Evolutionary conservation across 345 rosid species (phyloP), one percentile per base, ranked within the genome.

Genomic region (Turnera subulata): DNA sequence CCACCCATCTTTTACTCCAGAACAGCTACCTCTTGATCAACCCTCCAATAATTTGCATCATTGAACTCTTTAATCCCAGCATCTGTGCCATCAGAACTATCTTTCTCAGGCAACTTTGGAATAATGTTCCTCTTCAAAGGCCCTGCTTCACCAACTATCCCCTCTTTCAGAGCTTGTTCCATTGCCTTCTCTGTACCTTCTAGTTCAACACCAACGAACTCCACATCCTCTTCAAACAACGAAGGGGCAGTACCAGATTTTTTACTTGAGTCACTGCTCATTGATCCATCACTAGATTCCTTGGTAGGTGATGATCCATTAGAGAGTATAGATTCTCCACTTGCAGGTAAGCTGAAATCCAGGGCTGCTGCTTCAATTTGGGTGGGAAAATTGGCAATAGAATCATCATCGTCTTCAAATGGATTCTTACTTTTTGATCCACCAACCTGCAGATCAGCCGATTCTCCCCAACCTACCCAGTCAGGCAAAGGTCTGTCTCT

Each of bases 131-230:
- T 78, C 73, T 84, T 93, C 64, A 93, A 50, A 3, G 94, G 94
- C 50, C 90, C 97, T 5, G 97, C 97, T 71, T 89, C 99, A 39
- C 95, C 96, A 17, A 89, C 97, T 40, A 89, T 93, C 39, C 96
- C 97, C 69, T 93, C 90, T 72, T 86, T 89, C 20, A 85, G 81
- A 53, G 96, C 96, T 56, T 84, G 95, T 9, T 89, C 95, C 97
- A 87, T 93, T 47, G 97, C 97, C 78, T 84, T 87, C 79, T 85
- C 95, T 1, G 95, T 84, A 17, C 96, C 96, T 81, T 87, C 90
- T 46, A 79, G 52, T 68, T 89, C 97, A 53, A 89, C 90, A 2
- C 99, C 99, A 8, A 89, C 95, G 64, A 87, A 89, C 68, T 93
- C 99, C 44, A 89, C 92, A 65, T 93, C 99, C 73, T 89, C 97